Base-by-base conservation (phyloP, 225 moss, liverwort and hornwort species). In the Takakia lepidozioides region DNA sequence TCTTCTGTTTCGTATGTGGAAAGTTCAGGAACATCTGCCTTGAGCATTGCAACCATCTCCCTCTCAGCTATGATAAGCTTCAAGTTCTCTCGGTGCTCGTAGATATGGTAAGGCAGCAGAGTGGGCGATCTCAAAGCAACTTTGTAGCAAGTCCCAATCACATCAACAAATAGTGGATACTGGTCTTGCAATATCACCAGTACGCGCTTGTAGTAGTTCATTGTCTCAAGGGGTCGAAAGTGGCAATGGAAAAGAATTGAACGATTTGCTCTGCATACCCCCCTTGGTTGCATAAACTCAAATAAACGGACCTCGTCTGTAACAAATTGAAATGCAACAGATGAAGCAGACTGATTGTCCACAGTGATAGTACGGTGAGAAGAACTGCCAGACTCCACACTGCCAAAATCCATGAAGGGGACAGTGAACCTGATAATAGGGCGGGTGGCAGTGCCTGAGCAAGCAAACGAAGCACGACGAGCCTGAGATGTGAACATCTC, bases 391-490 rank as follows among this genome's bases (percentile, higher is more conserved):
- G 58, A 63, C 77, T 87, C 87, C 77, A 95, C 84, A 51, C 87
- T 90, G 47, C 95, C 95, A 37, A 95, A 95, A 58, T 95, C 87
- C 71, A 95, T 71, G 32, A 84, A 82, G 51, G 89, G 86, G 9
- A 80, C 80, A 9, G 80, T 77, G 51, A 95, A 75, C 53, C 70
- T 87, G 43, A 95, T 64, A 27, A 78, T 9, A 37, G 95, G 95
- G 29, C 95, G 76, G 43, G 84, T 73, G 32, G 95, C 86, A 10
- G 82, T 95, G 66, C 95, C 95, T 74, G 93, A 81, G 90, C 93
- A 95, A 74, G 89, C 65, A 75, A 95, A 95, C 49, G 83, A 67
- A 52, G 86, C 93, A 84, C 86, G 90, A 64, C 86, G 82, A 76
- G 76, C 89, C 62, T 86, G 86, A 75, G 85, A 82, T 64, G 89